phyloP scores from a whole-genome alignment of 441 rosid species.

The Bocquillonia castaneifolia region DNA sequence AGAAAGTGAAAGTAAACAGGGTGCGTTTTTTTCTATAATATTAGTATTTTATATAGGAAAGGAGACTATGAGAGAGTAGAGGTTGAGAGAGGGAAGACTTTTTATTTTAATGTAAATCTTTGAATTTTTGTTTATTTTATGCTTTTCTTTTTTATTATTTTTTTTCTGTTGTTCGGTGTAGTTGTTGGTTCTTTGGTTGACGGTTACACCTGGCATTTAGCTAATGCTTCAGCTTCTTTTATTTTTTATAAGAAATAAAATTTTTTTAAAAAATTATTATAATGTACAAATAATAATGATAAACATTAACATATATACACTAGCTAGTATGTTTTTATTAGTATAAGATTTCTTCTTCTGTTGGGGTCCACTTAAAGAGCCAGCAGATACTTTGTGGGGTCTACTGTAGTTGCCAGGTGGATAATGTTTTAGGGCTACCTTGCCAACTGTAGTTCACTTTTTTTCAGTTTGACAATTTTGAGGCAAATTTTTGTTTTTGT shows the following conservation, averaged over 20 bases:
- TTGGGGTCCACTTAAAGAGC: slow-evolving; percentile 3
- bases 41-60: too few relatives aligned
- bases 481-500: too few relatives aligned
- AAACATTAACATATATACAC: too few relatives aligned
- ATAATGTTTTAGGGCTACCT: not conserved
- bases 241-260: not conserved
- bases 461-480: slow-evolving; percentile 2
- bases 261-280: not conserved
- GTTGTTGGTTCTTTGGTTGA: slow-evolving; percentile 36
- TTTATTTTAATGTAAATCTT: not conserved
- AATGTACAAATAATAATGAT: not conserved
- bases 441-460: slow-evolving; percentile 6
- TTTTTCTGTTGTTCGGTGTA: slow-evolving; percentile 21
- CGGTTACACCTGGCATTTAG: slow-evolving; percentile 38
- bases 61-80: not conserved
- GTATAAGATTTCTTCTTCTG: too few relatives aligned
- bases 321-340: too few relatives aligned
- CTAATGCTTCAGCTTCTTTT: not conserved
- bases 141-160: not conserved
- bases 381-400: slow-evolving; percentile 17
- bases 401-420: slow-evolving; percentile 27
- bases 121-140: not conserved
- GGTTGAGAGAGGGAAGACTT: slow-evolving; percentile 3
- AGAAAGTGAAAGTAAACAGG: slow-evolving; percentile 9
- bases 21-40: not conserved